Evolutionary conservation across 768 basidiomycete genomes (phyloP).

Genomic region (Hysterangium stoloniferum): DNA sequence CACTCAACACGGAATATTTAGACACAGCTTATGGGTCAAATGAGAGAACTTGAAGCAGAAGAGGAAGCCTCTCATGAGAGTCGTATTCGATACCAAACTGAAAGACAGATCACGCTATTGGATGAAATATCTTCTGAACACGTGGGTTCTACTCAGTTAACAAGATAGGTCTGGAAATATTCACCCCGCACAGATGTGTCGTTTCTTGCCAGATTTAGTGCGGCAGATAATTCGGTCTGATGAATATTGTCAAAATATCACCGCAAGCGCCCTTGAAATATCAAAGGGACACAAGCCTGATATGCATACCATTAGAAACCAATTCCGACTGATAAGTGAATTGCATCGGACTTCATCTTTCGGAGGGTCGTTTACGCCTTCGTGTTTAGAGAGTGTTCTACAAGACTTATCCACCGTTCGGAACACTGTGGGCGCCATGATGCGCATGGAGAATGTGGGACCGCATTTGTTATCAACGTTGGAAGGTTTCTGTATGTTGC

Average conservation of each 20-base stretch:
- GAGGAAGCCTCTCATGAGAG: slow-evolving; percentile 37
- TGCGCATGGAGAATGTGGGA: no score
- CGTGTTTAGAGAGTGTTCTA: no score
- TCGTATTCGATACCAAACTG: slow-evolving; percentile 35
- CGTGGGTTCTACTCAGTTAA: slow-evolving; percentile 17
- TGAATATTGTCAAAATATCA: neutral
- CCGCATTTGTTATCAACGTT: neutral
- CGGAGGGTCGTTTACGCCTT: no score
- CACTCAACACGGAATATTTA: slow-evolving; percentile 13
- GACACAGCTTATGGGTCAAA: slow-evolving; percentile 31
- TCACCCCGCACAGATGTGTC: neutral
- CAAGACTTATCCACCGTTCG: no score
- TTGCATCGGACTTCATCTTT: no score
- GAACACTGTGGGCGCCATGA: no score
- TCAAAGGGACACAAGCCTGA: no score
- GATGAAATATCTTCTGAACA: slow-evolving; percentile 36
- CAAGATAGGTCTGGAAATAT: neutral
- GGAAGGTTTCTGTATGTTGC: neutral
- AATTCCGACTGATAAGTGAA: no score
- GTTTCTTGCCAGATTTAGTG: neutral
- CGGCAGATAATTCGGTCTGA: neutral
- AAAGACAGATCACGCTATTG: slow-evolving; percentile 36
- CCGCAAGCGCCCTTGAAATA: neutral
- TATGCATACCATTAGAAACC: no score
- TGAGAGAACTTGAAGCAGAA: slow-evolving; percentile 28